Conservation (phyloP, 805 yeast species). For the Starmerella vaccinii region DNA sequence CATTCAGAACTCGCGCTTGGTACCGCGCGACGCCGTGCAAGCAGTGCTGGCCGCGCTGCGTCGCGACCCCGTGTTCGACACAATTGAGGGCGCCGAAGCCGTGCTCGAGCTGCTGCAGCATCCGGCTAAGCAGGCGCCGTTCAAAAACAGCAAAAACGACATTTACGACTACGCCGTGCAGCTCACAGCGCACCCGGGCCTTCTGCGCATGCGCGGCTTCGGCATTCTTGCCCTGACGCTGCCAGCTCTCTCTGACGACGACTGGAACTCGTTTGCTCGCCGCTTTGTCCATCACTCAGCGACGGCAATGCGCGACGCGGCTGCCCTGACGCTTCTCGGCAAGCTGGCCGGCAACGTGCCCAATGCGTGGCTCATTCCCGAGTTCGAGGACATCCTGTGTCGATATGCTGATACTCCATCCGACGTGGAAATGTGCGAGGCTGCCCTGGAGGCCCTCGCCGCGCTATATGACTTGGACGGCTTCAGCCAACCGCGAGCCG, state of each 20-base stretch:
- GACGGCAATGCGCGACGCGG: neutral
- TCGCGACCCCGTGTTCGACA: neutral
- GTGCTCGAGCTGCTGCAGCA: slow-evolving; percentile 2
- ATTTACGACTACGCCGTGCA: neutral
- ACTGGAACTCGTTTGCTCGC: slow-evolving; percentile 21
- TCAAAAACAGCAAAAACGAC: neutral
- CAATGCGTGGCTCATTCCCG: slow-evolving; percentile 19
- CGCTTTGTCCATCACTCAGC: neutral
- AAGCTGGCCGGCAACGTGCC: slow-evolving; percentile 6
- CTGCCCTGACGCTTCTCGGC: neutral
- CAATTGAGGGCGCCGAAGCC: slow-evolving; percentile 9
- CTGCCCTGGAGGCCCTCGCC: slow-evolving; percentile 37
- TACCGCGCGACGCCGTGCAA: neutral
- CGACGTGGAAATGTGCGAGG: slow-evolving; percentile 40
- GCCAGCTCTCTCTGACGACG: slow-evolving; percentile 16
- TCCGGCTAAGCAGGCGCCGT: neutral
- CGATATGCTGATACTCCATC: slow-evolving; percentile 22
- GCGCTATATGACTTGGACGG: slow-evolving; percentile 8
- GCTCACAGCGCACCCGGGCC: neutral
- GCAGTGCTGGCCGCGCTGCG: neutral
- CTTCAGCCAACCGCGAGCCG: neutral
- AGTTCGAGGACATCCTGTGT: slow-evolving; percentile 24
- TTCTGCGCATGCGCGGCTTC: slow-evolving; percentile 17
- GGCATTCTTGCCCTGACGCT: slow-evolving; percentile 26
- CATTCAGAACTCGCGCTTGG: slow-evolving; percentile 22